Conservation (phyloP, 495 filamentous ascomycete species). For the Penicillium lividum region DNA sequence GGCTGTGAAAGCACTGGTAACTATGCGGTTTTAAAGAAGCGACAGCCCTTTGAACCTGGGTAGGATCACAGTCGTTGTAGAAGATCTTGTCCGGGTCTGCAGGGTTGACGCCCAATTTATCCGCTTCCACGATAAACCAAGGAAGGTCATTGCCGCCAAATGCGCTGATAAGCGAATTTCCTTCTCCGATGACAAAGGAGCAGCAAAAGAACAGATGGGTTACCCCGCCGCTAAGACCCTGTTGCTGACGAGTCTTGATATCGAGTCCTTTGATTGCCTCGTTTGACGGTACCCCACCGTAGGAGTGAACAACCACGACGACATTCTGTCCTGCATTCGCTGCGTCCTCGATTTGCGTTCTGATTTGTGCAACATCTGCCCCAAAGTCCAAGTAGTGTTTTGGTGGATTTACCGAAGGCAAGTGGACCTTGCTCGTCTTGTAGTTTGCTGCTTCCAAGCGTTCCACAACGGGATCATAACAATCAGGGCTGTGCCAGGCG, state of each 20-base stretch:
- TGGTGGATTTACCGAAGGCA: not conserved
- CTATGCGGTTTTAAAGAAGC: not conserved
- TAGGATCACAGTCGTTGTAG: not conserved
- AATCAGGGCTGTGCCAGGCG: slow-evolving; percentile 44
- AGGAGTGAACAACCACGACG: slow-evolving; percentile 45
- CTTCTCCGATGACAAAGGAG: slow-evolving; percentile 32
- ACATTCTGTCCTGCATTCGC: slow-evolving; percentile 35
- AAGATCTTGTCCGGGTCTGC: slow-evolving; percentile 4
- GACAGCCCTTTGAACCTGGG: not conserved
- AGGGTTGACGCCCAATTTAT: slow-evolving; percentile 6
- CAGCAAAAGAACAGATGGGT: slow-evolving; percentile 37
- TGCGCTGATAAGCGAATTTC: slow-evolving; percentile 1
- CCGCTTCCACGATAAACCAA: slow-evolving; percentile 15
- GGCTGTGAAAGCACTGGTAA: slow-evolving; percentile 8
- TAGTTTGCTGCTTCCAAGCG: slow-evolving; percentile 37
- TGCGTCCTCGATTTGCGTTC: slow-evolving; percentile 14
- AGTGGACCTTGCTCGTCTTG: slow-evolving; percentile 37
- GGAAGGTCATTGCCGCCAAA: slow-evolving; percentile 21
- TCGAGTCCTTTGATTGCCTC: slow-evolving; percentile 44
- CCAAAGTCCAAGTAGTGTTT: not conserved
- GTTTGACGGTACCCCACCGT: slow-evolving; percentile 35
- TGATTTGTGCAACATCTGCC: slow-evolving; percentile 8
- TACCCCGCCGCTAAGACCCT: slow-evolving; percentile 41
- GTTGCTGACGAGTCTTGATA: slow-evolving; percentile 26
- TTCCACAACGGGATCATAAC: slow-evolving; percentile 34